Percentiles rank a stretch among this genome's conserved stretches.
phyloP scores from a whole-genome alignment of 768 basidiomycete genomes.

The Tricholoma terreum region DNA sequence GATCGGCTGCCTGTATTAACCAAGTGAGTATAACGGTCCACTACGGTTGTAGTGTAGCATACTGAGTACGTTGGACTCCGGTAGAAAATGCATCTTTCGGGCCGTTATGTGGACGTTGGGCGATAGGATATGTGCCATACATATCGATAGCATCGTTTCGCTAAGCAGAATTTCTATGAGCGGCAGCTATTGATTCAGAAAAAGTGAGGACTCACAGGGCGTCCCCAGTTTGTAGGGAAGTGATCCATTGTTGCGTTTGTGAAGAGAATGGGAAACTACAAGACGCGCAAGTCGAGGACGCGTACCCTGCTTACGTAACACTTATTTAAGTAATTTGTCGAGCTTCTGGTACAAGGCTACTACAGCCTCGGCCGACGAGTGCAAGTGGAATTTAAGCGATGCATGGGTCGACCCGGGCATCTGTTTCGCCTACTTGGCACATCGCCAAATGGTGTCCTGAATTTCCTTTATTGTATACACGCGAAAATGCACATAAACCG shows the following conservation, averaged over 20 bases:
- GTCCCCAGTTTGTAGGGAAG: conserved; percentile 82
- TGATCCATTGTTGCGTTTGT: conserved; percentile 53
- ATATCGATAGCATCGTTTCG: conserved; percentile 73
- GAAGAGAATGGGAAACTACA: neutral
- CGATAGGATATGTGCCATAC: conserved; percentile 75
- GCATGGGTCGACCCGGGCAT: neutral
- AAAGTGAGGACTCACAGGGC: conserved; percentile 49
- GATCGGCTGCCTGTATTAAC: conserved; percentile 74
- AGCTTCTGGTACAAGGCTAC: too few species aligned
- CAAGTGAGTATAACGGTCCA: neutral
- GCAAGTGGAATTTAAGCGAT: too few species aligned
- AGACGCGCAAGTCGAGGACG: conserved; percentile 27
- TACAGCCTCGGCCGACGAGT: too few species aligned
- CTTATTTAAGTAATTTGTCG: too few species aligned
- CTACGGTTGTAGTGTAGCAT: conserved; percentile 13
- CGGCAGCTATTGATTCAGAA: neutral
- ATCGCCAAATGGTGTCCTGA: neutral
- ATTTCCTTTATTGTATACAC: neutral
- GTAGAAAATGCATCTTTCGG: conserved; percentile 57
- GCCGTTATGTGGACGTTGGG: conserved; percentile 50
- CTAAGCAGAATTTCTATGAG: conserved; percentile 31
- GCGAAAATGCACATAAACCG: neutral
- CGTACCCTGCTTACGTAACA: conserved; percentile 20
- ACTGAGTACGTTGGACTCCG: conserved; percentile 83
- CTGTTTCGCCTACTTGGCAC: neutral